phyloP scores from a whole-genome alignment of 768 basidiomycete species.

The Tephrocybe sp. region DNA sequence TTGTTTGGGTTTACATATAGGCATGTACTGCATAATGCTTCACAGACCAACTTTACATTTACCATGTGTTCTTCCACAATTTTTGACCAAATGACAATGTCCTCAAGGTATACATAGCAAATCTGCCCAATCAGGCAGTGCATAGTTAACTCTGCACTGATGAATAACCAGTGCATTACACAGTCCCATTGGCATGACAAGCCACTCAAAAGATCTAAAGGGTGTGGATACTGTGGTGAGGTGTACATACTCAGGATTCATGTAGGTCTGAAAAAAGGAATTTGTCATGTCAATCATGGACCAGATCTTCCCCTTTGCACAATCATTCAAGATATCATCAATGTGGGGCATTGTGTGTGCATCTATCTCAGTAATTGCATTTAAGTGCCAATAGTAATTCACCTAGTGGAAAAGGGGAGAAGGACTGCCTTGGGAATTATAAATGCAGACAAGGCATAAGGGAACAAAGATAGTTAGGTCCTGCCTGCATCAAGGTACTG shows the following conservation, averaged over 20 bases:
- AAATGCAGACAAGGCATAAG: conserved; percentile 28
- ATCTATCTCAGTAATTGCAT: too few relatives aligned
- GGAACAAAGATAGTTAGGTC: conserved; percentile 1
- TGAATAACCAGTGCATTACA: conserved; percentile 34
- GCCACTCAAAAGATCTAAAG: conserved; percentile 38
- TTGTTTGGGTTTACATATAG: conserved; percentile 3
- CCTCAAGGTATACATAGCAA: conserved; percentile 45
- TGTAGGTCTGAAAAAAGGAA: conserved; percentile 27
- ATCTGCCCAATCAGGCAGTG: conserved; percentile 38
- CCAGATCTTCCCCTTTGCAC: conserved; percentile 33
- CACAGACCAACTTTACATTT: conserved; percentile 21
- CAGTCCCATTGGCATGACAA: conserved; percentile 40
- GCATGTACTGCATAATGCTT: background rate
- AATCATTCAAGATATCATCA: conserved; percentile 32
- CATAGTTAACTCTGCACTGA: conserved; percentile 30
- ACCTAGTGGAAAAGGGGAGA: background rate
- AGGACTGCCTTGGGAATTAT: conserved; percentile 28
- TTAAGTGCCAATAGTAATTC: too few relatives aligned
- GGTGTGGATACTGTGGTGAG: conserved; percentile 36
- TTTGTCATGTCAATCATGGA: conserved; percentile 18
- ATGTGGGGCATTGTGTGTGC: conserved; percentile 20
- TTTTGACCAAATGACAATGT: conserved; percentile 46
- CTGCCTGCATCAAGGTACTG: background rate
- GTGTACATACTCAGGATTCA: conserved; percentile 26
- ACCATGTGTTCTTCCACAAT: conserved; percentile 30